These are phyloP conservation scores for Sequoiadendron giganteum DNA, from an alignment of 75 land plant species.

Conservation along the genomic window DNA sequence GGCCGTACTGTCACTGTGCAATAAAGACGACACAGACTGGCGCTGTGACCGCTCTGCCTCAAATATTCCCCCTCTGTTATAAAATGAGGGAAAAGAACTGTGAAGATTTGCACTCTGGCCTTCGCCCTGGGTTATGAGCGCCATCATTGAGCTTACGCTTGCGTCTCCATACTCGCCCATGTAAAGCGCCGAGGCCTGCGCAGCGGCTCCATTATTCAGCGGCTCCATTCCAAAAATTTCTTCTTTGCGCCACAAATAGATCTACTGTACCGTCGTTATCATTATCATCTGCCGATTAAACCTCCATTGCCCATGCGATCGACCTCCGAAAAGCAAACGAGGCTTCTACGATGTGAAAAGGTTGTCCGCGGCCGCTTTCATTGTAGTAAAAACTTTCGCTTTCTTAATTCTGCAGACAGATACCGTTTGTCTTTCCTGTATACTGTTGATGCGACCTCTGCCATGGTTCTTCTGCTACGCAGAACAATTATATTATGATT, in stretches of 20 bases:
- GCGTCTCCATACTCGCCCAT: constrained; percentile 10
- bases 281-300: too few relatives aligned
- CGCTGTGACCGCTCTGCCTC: neutral
- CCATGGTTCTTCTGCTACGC: too few relatives aligned
- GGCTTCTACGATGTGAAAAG: neutral
- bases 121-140: neutral
- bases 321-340: neutral
- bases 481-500: too few relatives aligned
- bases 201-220: neutral
- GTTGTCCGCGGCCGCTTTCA: too few relatives aligned
- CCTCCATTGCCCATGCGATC: neutral
- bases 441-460: too few relatives aligned
- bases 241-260: neutral
- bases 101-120: neutral
- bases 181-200: neutral
- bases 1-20: too few relatives aligned
- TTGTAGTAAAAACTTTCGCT: too few relatives aligned
- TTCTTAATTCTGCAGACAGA: too few relatives aligned
- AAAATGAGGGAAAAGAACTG: neutral
- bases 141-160: constrained; percentile 10
- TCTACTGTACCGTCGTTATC: neutral
- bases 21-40: neutral
- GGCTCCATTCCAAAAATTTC: neutral
- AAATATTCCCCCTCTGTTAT: neutral
- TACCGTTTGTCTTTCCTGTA: too few relatives aligned